Evolutionary conservation across 352 stramenopile genomes (phyloP).

Genomic region (Phytopythium litorale): DNA sequence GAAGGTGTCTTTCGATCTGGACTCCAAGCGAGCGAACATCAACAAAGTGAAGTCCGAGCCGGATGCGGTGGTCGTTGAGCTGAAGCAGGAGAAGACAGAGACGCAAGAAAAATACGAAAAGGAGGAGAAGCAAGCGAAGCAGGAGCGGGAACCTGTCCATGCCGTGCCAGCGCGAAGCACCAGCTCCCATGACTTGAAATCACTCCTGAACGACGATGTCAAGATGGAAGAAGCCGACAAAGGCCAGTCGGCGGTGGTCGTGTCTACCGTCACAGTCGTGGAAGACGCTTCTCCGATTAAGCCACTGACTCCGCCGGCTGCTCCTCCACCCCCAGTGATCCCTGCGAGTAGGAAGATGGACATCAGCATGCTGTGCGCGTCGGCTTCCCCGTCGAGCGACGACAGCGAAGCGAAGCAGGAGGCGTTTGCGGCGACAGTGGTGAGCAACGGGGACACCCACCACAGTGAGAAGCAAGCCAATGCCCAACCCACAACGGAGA

Average conservation of each 20-base stretch:
- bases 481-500: background rate
- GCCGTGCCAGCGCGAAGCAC: background rate
- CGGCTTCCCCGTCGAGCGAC: slow-evolving; percentile 21
- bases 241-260: background rate
- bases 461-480: background rate
- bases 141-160: background rate
- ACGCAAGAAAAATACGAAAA: background rate
- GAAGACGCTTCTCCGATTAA: background rate
- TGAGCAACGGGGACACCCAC: background rate
- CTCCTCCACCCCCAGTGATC: background rate
- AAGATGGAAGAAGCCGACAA: background rate
- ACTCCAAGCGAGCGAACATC: background rate
- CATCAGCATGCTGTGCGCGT: slow-evolving; percentile 35
- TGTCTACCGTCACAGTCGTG: background rate
- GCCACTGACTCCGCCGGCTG: too few relatives aligned
- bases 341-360: slow-evolving; percentile 36
- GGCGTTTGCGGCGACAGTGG: background rate
- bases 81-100: background rate
- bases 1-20: slow-evolving; percentile 12
- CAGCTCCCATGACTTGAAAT: background rate
- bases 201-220: slow-evolving; percentile 6
- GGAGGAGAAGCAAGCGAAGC: background rate
- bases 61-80: background rate
- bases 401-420: slow-evolving; percentile 2
- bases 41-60: background rate